These are phyloP conservation scores for Boletus smithii DNA, from an alignment of 1,284 basidiomycete genomes.

Conservation along the genomic window DNA sequence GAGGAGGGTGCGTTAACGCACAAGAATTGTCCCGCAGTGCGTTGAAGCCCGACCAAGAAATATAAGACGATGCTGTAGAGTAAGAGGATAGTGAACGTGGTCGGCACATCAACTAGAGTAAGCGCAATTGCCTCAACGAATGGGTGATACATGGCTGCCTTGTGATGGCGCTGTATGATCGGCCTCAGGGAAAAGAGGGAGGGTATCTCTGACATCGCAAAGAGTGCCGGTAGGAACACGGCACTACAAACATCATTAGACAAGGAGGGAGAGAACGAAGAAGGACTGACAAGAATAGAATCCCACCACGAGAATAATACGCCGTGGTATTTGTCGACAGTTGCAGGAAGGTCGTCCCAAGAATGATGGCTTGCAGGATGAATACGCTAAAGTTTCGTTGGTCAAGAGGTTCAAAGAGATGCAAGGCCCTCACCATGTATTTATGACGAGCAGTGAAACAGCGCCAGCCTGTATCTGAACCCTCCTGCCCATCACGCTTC, in stretches of 20 bases:
- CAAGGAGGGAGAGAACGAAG: background rate
- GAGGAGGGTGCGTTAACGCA: slow-evolving; percentile 21
- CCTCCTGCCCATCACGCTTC: slow-evolving; percentile 62
- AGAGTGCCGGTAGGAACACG: slow-evolving; percentile 32
- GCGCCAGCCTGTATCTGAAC: slow-evolving; percentile 68
- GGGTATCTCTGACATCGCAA: slow-evolving; percentile 40
- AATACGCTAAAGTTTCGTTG: slow-evolving; percentile 35
- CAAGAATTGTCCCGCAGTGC: slow-evolving; percentile 45
- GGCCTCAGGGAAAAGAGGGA: slow-evolving; percentile 52
- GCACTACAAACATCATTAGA: slow-evolving; percentile 20
- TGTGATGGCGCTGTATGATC: slow-evolving; percentile 53
- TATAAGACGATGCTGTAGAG: slow-evolving; percentile 53
- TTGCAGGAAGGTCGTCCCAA: slow-evolving; percentile 74
- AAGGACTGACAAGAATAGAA: slow-evolving; percentile 60
- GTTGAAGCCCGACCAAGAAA: slow-evolving; percentile 51
- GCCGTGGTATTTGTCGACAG: slow-evolving; percentile 59
- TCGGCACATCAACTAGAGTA: slow-evolving; percentile 59
- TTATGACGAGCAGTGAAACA: slow-evolving; percentile 39
- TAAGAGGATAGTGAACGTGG: slow-evolving; percentile 43
- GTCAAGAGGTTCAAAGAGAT: slow-evolving; percentile 29
- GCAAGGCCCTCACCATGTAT: slow-evolving; percentile 30
- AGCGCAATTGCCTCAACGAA: slow-evolving; percentile 55
- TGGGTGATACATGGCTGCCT: slow-evolving; percentile 54
- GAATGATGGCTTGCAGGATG: slow-evolving; percentile 66
- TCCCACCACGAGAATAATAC: slow-evolving; percentile 80